phyloP scores from a whole-genome alignment of 768 basidiomycete species.

The Postia placenta region DNA sequence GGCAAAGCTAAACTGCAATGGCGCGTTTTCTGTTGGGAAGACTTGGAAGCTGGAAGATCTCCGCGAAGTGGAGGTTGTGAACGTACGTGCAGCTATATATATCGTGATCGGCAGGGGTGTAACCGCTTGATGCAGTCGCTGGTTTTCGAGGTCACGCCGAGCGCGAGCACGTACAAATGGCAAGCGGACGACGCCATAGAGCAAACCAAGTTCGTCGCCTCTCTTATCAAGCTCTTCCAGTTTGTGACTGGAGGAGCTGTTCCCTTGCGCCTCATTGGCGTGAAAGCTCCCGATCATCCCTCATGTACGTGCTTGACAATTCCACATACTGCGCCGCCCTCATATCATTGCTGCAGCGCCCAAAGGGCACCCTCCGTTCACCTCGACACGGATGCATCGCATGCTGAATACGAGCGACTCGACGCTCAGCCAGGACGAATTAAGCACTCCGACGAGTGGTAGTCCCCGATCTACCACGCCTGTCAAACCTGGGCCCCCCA shows the following conservation, averaged over 20 bases:
- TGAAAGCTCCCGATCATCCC: slow-evolving; percentile 36
- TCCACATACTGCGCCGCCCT: background rate
- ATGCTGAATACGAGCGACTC: background rate
- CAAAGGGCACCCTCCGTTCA: background rate
- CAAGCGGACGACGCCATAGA: slow-evolving; percentile 71
- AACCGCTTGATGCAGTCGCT: slow-evolving; percentile 37
- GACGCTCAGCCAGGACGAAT: background rate
- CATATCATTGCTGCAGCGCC: background rate
- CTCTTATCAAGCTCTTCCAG: slow-evolving; percentile 58
- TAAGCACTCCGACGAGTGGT: background rate
- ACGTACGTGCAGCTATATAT: slow-evolving; percentile 63
- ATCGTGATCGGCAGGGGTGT: no score
- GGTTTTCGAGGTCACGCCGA: slow-evolving; percentile 66
- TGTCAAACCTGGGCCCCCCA: background rate
- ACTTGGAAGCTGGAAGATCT: slow-evolving; percentile 88
- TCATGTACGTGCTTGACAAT: slow-evolving; percentile 26
- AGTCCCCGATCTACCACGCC: background rate
- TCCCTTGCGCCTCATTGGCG: slow-evolving; percentile 52
- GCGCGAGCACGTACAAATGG: slow-evolving; percentile 90
- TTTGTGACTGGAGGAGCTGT: slow-evolving; percentile 29
- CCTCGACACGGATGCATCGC: background rate
- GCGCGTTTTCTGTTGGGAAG: slow-evolving; percentile 94
- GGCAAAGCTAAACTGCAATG: slow-evolving; percentile 92
- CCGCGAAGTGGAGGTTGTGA: slow-evolving; percentile 67
- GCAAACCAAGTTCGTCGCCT: slow-evolving; percentile 65